These are phyloP conservation scores for Sorghum bicolor DNA, from an alignment of 176 grass and related monocot species.

Conservation along the genomic window DNA sequence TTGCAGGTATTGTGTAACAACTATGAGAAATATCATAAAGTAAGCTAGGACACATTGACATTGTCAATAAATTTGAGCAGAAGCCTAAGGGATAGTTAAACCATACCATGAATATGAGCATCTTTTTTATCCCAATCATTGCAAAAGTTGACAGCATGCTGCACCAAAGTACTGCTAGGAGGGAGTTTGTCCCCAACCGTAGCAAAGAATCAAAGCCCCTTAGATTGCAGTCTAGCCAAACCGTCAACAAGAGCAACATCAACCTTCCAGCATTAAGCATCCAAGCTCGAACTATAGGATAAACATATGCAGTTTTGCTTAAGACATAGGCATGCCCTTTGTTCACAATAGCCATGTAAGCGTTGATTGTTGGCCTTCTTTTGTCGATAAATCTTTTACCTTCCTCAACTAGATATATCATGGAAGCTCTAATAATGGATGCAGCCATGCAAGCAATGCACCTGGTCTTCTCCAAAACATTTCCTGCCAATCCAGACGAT, in stretches of 20 bases:
- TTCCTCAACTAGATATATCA: slow-evolving; percentile 58
- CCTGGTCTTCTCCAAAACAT: slow-evolving; percentile 41
- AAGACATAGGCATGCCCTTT: slow-evolving; percentile 53
- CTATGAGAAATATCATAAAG: neutral
- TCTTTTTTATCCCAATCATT: slow-evolving; percentile 88
- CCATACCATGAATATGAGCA: slow-evolving; percentile 65
- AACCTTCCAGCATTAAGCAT: slow-evolving; percentile 74
- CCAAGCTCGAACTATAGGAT: slow-evolving; percentile 66
- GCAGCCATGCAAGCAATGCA: slow-evolving; percentile 56
- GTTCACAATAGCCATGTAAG: slow-evolving; percentile 38
- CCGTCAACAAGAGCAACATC: slow-evolving; percentile 63
- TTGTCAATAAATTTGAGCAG: neutral
- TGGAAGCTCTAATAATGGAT: slow-evolving; percentile 56
- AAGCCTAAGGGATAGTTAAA: slow-evolving; percentile 31
- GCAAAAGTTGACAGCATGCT: slow-evolving; percentile 68
- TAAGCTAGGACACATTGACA: neutral
- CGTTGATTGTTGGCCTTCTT: slow-evolving; percentile 49
- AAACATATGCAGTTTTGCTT: slow-evolving; percentile 49
- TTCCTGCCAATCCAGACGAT: slow-evolving; percentile 26
- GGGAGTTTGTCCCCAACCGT: slow-evolving; percentile 76
- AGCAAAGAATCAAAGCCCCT: slow-evolving; percentile 93
- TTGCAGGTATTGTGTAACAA: neutral
- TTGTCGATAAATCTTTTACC: slow-evolving; percentile 54
- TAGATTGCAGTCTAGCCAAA: slow-evolving; percentile 89
- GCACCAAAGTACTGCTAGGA: slow-evolving; percentile 89